Evolutionary conservation across 225 moss, liverwort and hornwort genomes (phyloP).

Genomic region (Pleurozium schreberi): DNA sequence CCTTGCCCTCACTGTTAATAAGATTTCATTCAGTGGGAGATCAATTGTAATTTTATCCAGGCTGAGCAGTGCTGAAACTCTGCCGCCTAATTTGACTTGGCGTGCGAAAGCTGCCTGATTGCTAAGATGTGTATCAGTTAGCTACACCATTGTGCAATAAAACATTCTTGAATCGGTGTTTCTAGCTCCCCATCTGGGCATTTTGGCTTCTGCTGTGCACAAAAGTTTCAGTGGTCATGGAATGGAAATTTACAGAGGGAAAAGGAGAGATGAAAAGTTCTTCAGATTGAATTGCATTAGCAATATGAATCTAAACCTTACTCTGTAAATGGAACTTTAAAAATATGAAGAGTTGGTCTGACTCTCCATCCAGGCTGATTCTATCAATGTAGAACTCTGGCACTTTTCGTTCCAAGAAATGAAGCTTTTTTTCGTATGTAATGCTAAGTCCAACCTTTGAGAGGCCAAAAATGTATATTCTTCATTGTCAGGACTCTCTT

Average conservation of each 20-base stretch:
- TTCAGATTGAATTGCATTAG: neutral
- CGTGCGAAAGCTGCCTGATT: neutral
- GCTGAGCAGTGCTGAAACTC: slow-evolving; percentile 1
- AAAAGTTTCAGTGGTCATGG: neutral
- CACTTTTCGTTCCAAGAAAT: neutral
- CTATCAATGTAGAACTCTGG: neutral
- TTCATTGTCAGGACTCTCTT: too few relatives aligned
- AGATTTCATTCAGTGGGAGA: neutral
- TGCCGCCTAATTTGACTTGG: neutral
- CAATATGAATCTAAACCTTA: neutral
- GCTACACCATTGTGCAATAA: neutral
- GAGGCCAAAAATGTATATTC: too few relatives aligned
- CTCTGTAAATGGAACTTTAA: neutral
- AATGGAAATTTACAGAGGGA: neutral
- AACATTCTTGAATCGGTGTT: neutral
- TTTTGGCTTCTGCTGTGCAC: neutral
- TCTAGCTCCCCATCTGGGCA: neutral
- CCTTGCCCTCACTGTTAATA: neutral
- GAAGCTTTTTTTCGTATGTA: too few relatives aligned
- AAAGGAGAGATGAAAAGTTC: neutral
- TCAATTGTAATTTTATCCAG: neutral
- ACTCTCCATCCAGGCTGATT: neutral
- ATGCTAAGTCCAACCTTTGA: neutral
- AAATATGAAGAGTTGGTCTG: neutral
- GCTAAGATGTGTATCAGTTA: neutral